Base-by-base conservation (phyloP, 805 yeast species). In the Saturnispora galanensis region DNA sequence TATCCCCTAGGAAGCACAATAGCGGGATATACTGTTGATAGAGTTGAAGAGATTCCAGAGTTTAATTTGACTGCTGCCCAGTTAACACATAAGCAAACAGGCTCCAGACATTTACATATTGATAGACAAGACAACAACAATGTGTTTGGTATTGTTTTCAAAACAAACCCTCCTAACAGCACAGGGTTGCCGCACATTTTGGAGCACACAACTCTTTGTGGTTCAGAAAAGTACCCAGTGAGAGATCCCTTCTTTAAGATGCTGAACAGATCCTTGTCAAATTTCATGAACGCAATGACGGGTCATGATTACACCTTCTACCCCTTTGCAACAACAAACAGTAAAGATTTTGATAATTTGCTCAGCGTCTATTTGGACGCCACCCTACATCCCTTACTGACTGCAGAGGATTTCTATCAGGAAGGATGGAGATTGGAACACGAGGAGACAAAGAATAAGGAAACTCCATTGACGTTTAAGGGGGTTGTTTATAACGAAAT, bases 231-330 rank as follows among this genome's bases (percentile, higher is more conserved):
- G 57, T 93, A 78, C 61, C 97, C 97, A 2, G 96, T 93, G 1
- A 71, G 97, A 52, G 98, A 93, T 64, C 98, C 98, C 2, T 93
- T 93, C 63, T 93, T 93, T 74, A 90, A 90, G 61, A 93, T 93
- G 98, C 70, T 90, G 47, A 90, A 88, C 61, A 68, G 97, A 51
- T 87, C 97, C n/a, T 67, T 93, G 56, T 80, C 96, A 31, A 93
- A 87, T 60, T 93, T 88, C 64, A 93, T 93, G 98, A 93, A 93
- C 60, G 98, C 98, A 8, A 86, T 93, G 96, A 93, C 98, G 0
- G 98, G 95, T 17, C 89, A 84, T 54, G 97, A 93, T 63, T 89
- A 88, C 58, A 93, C 98, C 0, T 89, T 79, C 62, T 93, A 84
- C 56, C 98, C 98, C 4, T 93, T 93, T 68, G 84, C 97, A 28